Conservation (phyloP, 2,329 filamentous ascomycete genomes). For the Aspergillus fructus region DNA sequence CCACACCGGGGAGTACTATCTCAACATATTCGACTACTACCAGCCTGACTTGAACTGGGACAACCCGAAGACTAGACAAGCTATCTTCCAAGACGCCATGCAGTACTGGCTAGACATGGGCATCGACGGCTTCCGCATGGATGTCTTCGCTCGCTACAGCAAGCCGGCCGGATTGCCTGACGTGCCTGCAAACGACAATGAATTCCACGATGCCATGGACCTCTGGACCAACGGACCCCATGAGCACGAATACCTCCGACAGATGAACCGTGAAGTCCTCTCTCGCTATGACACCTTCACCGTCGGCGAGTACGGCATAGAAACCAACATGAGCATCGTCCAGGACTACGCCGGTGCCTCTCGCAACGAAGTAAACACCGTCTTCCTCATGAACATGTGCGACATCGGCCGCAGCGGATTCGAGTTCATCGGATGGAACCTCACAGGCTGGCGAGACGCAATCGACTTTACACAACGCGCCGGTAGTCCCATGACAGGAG, state of each 20-base stretch:
- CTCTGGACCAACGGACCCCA: slow-evolving; percentile 67
- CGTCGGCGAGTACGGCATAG: slow-evolving; percentile 67
- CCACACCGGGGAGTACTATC: slow-evolving; percentile 68
- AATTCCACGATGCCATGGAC: slow-evolving; percentile 53
- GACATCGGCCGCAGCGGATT: no score
- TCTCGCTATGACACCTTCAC: slow-evolving; percentile 60
- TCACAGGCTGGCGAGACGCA: no score
- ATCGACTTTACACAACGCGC: no score
- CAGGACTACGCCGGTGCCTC: slow-evolving; percentile 59
- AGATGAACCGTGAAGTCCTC: slow-evolving; percentile 63
- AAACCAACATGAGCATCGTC: slow-evolving; percentile 58
- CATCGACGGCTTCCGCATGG: slow-evolving; percentile 70
- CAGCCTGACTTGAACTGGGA: slow-evolving; percentile 90
- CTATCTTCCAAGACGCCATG: slow-evolving; percentile 69
- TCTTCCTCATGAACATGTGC: slow-evolving; percentile 51
- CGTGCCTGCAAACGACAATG: slow-evolving; percentile 39
- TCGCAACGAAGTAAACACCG: slow-evolving; percentile 65
- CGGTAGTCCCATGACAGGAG: no score
- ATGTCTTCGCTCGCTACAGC: slow-evolving; percentile 71
- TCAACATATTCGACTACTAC: slow-evolving; percentile 70
- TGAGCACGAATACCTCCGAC: slow-evolving; percentile 67
- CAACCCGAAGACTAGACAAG: slow-evolving; percentile 62
- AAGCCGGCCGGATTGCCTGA: slow-evolving; percentile 58
- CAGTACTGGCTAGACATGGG: slow-evolving; percentile 75
- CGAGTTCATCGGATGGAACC: no score